Evolutionary conservation across 345 rosid species (phyloP).

Genomic region (Ricinus communis): DNA sequence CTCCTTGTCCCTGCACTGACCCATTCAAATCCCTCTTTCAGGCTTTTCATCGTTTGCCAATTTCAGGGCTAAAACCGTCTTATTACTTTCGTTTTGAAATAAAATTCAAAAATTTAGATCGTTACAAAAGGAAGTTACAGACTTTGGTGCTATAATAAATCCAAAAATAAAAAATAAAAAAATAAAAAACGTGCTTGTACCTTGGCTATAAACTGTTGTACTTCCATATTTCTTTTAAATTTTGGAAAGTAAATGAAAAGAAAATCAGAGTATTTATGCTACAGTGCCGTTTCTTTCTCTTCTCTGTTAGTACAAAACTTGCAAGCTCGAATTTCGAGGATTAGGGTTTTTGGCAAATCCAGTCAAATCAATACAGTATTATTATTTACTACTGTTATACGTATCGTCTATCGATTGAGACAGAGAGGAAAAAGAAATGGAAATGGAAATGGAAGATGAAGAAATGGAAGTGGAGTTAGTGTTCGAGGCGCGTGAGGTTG

Average conservation of each 20-base stretch:
- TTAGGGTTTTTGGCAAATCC: conserved; percentile 18
- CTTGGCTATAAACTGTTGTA: not conserved
- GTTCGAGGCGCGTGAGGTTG: conserved; percentile 75
- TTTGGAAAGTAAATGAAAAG: not conserved
- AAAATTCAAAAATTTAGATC: conserved; percentile 11
- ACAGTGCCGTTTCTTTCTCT: not conserved
- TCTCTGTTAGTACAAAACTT: not conserved
- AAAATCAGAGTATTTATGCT: conserved; percentile 3
- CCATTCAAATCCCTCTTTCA: not conserved
- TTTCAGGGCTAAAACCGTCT: conserved; percentile 15
- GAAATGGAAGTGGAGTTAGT: conserved; percentile 52
- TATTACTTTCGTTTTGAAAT: not conserved
- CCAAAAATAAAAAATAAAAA: not conserved
- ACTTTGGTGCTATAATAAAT: not conserved
- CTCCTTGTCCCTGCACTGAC: not conserved
- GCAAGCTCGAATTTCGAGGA: not conserved
- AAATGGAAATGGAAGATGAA: conserved; percentile 39
- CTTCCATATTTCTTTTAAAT: not conserved
- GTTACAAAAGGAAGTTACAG: conserved; percentile 9
- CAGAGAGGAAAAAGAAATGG: conserved; percentile 4
- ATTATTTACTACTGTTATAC: not conserved
- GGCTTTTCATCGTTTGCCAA: no score
- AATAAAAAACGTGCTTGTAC: not conserved
- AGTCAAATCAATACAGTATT: no score
- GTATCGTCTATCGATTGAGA: no score